Base-by-base conservation (phyloP, 257 asterid genomes). In the Forsythia suspensa region DNA sequence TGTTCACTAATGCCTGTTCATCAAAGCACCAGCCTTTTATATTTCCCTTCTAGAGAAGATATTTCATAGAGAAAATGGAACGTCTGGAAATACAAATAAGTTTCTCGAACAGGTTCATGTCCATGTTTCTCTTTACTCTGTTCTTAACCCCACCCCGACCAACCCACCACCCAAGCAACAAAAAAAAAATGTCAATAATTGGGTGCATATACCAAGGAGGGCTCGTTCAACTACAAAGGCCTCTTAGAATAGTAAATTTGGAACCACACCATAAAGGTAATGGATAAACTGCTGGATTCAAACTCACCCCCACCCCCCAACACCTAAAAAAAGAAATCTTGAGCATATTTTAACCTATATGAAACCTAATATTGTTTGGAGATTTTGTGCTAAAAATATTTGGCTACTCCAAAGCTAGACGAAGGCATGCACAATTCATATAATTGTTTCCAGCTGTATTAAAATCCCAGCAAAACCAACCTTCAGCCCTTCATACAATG, bases 401-500 rank as follows among this genome's bases (percentile, higher is more conserved):
- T 40, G 39, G 70, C 16, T 67, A 69, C 65, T 43, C 15, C 78
- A 70, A 34, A 73, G 52, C 42, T 72, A 16, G 80, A 77, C 29
- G 39, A 73, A 48, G 48, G 78, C 72, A 79, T 76, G 72, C 74
- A 43, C 63, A 51, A 55, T 76, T 18, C 69, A 74, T 1, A 55
- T 11, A 24, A 72, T 57, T 15, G 74, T 52, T 66, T 57, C 21
- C n/a, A 34, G 46, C 68, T 21, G 61, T n/a, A 72, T n/a, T 79
- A 71, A 7, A 41, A 80, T 65, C 36, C 78, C 52, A 40, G 10
- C 71, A 73, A 74, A 83, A 67, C 84, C 82, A 75, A 96, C 99
- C 99, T 96, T 96, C 77, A 96, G 86, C 71, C 99, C 99, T 83
- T 96, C 98, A 77, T 94, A 96, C n/a, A 96, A 89, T 76, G 99